These are phyloP conservation scores for Bolboschoenus planiculmis DNA, from an alignment of 176 grass and related monocot species.

Conservation along the genomic window DNA sequence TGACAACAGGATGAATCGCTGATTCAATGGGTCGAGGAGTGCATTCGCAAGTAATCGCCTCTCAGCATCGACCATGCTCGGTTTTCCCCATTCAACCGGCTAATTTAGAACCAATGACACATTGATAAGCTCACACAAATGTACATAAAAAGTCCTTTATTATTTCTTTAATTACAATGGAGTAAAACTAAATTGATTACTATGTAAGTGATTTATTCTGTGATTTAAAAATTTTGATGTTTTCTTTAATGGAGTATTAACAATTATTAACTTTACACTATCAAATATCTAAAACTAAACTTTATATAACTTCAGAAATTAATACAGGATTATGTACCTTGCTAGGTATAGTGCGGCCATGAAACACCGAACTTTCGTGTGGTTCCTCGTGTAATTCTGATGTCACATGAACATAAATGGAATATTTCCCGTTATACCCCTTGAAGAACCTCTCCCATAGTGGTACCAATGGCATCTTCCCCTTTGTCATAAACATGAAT, in stretches of 20 bases:
- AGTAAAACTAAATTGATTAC: not conserved
- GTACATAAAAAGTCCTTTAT: not conserved
- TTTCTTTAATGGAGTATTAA: not conserved
- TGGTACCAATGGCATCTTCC: slow-evolving; percentile 24
- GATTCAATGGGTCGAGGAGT: slow-evolving; percentile 33
- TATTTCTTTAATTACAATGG: not conserved
- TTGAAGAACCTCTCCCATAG: slow-evolving; percentile 34
- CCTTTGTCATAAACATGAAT: slow-evolving; percentile 31
- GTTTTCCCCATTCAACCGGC: slow-evolving; percentile 23
- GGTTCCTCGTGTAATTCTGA: slow-evolving; percentile 24
- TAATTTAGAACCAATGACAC: not conserved
- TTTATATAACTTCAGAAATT: not conserved
- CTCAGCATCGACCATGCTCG: slow-evolving; percentile 36
- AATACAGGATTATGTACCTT: slow-evolving; percentile 14
- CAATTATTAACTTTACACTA: not conserved
- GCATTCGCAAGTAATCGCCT: slow-evolving; percentile 36
- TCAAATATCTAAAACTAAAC: not conserved
- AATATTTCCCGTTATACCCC: slow-evolving; percentile 25
- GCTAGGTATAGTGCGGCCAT: slow-evolving; percentile 17
- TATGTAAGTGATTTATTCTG: not conserved
- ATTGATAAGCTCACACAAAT: not conserved
- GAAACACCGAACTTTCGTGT: slow-evolving; percentile 19
- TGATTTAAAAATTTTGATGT: not conserved
- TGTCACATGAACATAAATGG: slow-evolving; percentile 26
- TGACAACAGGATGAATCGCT: slow-evolving; percentile 29